Base-by-base conservation (phyloP, 169 alveolate genomes). In the Cryptosporidium bovis region DNA sequence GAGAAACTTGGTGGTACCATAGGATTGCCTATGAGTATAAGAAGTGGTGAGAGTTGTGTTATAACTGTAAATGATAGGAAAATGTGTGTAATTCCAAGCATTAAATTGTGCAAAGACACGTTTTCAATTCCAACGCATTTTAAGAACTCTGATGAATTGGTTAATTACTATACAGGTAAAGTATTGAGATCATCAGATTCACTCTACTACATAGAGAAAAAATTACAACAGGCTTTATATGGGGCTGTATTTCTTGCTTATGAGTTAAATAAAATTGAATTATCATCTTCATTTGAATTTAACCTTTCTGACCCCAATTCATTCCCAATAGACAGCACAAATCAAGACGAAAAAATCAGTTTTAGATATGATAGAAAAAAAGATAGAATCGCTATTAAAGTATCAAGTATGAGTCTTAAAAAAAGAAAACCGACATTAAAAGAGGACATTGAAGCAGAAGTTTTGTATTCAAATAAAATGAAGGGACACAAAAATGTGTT, bases 161-260 rank as follows among this genome's bases (percentile, higher is more conserved):
- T 77, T 5, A 66, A 62, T 3, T 60, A 60, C 55, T 77, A 33
- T 60, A 40, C 51, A 6, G 71, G 71, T 2, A 77, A 50, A 33
- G 87, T 77, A 20, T 8, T 77, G 18, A 77, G 77, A 29, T 77
- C 87, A 3, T 56, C 71, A 2, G 40, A 62, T 40, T 77, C 87
- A 12, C 64, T 77, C 3, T 77, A 56, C 24, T 77, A 77, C 48
- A 77, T 77, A 4, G 65, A 77, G 36, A 77, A 60, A 40, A 77
- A 77, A 27, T 64, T 77, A n/a, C 87, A 77, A 29, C 87, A 77
- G 40, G 87, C 87, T 40, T 16, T 77, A 18, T 77, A 77, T 40
- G 87, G 87, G 13, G 87, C 87, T 3, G 87, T 77, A 1, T 77
- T 77, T 60, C 24, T 77, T 27, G 87, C 87, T 3, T 77, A 56